These are phyloP conservation scores for Deakozyma indianensis DNA, from an alignment of 805 yeast genomes.

Conservation along the genomic window DNA sequence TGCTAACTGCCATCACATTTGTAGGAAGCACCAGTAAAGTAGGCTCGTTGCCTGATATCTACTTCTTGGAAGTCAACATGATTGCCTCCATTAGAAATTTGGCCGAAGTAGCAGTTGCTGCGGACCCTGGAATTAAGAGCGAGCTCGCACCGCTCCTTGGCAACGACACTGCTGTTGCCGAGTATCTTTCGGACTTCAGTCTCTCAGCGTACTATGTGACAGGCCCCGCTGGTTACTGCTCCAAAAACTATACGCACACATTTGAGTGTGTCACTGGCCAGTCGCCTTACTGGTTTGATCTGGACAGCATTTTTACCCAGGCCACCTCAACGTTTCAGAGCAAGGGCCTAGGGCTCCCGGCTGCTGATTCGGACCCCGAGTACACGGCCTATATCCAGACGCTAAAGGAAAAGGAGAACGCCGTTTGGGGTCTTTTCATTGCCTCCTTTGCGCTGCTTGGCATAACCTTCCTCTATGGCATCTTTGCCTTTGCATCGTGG, in stretches of 20 bases:
- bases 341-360: no score
- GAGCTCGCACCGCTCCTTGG: background rate
- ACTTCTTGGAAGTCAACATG: background rate
- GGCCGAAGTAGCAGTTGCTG: background rate
- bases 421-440: background rate
- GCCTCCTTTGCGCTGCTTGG: background rate
- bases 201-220: background rate
- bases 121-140: background rate
- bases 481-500: background rate
- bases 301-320: background rate
- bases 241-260: background rate
- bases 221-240: background rate
- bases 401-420: background rate
- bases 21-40: conserved; percentile 5
- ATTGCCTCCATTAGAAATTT: background rate
- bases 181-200: background rate
- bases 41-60: background rate
- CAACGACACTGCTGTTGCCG: background rate
- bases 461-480: background rate
- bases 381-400: background rate
- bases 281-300: background rate
- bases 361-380: background rate
- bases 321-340: background rate
- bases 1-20: no score
- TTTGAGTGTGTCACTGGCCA: background rate